Evolutionary conservation across 2,329 filamentous ascomycete species (phyloP).

Genomic region (Arthrocladium fulminans): DNA sequence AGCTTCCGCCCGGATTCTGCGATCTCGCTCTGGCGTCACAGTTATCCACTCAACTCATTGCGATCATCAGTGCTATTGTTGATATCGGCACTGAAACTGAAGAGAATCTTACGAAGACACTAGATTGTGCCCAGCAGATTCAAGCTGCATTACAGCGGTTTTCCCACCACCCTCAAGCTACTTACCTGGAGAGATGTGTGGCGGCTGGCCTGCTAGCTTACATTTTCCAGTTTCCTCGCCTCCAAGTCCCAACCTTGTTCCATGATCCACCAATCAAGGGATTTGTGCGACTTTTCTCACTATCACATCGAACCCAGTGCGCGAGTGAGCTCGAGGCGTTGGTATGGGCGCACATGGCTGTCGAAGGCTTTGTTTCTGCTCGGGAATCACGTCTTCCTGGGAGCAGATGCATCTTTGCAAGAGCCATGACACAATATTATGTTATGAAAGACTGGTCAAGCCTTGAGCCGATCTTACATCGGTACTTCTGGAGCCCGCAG

Average conservation of each 20-base stretch:
- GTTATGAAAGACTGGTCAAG: slow-evolving; percentile 12
- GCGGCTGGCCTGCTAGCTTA: slow-evolving; percentile 17
- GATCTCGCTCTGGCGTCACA: slow-evolving; percentile 15
- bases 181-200: slow-evolving; percentile 14
- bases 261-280: slow-evolving; percentile 19
- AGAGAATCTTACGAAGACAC: slow-evolving; percentile 7
- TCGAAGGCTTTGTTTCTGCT: slow-evolving; percentile 15
- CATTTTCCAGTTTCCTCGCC: slow-evolving; percentile 15
- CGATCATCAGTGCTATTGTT: slow-evolving; percentile 14
- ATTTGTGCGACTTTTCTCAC: slow-evolving; percentile 14
- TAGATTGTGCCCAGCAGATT: slow-evolving; percentile 13
- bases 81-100: slow-evolving; percentile 1
- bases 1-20: slow-evolving; percentile 16
- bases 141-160: slow-evolving; percentile 20
- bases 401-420: slow-evolving; percentile 15
- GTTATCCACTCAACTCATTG: slow-evolving; percentile 18
- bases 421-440: slow-evolving; percentile 13
- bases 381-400: slow-evolving; percentile 15
- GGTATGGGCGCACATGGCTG: slow-evolving; percentile 16
- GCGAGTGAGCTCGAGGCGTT: slow-evolving; percentile 13
- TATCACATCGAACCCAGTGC: slow-evolving; percentile 10
- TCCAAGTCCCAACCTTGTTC: slow-evolving; percentile 17
- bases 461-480: slow-evolving; percentile 14
- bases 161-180: slow-evolving; percentile 11
- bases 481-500: slow-evolving; percentile 16